phyloP scores from a whole-genome alignment of 352 stramenopile genomes.

The Globisporangium camurandrum region DNA sequence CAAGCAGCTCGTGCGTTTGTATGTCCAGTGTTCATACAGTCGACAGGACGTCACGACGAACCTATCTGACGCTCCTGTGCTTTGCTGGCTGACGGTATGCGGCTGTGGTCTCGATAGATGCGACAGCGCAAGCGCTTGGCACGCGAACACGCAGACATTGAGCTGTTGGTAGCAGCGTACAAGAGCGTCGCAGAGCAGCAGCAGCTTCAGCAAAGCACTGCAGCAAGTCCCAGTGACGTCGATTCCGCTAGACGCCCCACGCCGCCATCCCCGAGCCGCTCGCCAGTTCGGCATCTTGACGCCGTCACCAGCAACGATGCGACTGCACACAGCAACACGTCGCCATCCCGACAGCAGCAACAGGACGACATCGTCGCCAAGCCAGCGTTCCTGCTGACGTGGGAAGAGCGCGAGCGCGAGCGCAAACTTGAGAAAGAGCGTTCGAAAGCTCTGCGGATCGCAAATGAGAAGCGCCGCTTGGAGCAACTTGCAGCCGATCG shows the following conservation, averaged over 20 bases:
- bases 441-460: constrained; percentile 47
- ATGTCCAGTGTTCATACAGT: too few species aligned
- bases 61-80: background rate
- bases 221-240: too few species aligned
- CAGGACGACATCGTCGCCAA: constrained; percentile 12
- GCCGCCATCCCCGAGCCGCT: too few species aligned
- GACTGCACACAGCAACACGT: too few species aligned
- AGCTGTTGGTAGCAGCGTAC: constrained; percentile 47
- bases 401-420: constrained; percentile 61
- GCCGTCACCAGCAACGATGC: background rate
- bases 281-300: too few species aligned
- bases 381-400: constrained; percentile 56
- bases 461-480: constrained; percentile 51
- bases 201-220: background rate
- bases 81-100: too few species aligned
- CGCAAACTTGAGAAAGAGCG: constrained; percentile 50
- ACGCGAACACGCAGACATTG: constrained; percentile 45
- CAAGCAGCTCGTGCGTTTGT: constrained; percentile 19
- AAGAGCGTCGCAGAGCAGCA: constrained; percentile 35
- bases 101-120: constrained; percentile 26
- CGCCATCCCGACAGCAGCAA: background rate
- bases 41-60: too few species aligned
- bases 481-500: constrained; percentile 29
- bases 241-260: too few species aligned
- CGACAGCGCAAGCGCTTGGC: constrained; percentile 30